phyloP scores from a whole-genome alignment of 805 yeast genomes.

The Brettanomyces bruxellensis region DNA sequence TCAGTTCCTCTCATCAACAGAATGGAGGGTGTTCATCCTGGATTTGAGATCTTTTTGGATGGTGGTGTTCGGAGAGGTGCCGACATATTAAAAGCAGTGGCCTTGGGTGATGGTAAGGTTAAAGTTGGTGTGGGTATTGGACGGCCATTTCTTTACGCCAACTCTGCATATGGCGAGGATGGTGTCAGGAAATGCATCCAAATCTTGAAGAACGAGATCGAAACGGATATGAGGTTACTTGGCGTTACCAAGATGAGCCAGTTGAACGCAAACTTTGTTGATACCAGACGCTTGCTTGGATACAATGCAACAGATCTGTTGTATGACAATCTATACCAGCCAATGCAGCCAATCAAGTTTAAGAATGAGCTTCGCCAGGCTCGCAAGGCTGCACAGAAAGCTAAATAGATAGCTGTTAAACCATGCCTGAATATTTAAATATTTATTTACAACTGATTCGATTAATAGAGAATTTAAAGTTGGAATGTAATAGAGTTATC shows the following conservation, averaged over 20 bases:
- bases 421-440: too few relatives aligned
- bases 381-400: too few relatives aligned
- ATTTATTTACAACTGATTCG: too few relatives aligned
- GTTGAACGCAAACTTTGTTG: conserved; percentile 30
- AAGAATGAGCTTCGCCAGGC: conserved; percentile 1
- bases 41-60: conserved; percentile 58
- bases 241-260: conserved; percentile 46
- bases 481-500: too few relatives aligned
- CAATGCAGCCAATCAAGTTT: conserved; percentile 22
- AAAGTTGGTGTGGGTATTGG: conserved; percentile 49
- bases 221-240: conserved; percentile 50
- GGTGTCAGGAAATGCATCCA: conserved; percentile 52
- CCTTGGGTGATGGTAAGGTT: conserved; percentile 53
- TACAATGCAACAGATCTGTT: conserved; percentile 24
- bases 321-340: conserved; percentile 22
- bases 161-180: conserved; percentile 68
- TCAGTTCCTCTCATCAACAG: conserved; percentile 36
- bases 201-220: conserved; percentile 42
- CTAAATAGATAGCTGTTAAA: too few relatives aligned
- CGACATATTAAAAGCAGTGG: conserved; percentile 67
- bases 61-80: conserved; percentile 76
- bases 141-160: conserved; percentile 67
- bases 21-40: conserved; percentile 29
- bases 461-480: too few relatives aligned
- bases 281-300: conserved; percentile 26